Evolutionary conservation across 768 basidiomycete genomes (phyloP), one percentile per base, ranked within the genome.

Genomic region (Mycena olivaceomarginata): DNA sequence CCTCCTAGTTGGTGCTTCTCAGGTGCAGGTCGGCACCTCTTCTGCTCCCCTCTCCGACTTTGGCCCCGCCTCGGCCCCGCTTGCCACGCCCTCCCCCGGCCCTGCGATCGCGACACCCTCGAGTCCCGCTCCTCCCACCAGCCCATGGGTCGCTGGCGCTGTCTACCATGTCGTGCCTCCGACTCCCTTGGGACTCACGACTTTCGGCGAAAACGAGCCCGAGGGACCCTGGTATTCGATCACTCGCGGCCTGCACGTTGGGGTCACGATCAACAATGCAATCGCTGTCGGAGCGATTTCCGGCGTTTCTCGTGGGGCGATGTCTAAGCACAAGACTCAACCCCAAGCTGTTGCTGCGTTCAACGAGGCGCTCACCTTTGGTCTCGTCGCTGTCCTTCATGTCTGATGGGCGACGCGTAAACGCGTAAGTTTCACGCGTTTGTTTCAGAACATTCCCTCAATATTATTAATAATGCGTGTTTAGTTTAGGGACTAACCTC

Each of bases 311-410:
- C 11, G 46, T 56, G 20, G 31, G n/a, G 2, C 31, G 2, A 74
- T 74, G 73, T 68, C 40, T 39, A 12, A 37, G n/a, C 15, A 68
- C 66, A 74, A 74, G 59, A 62, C 73, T 0, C 66, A 74, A 46
- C 46, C 65, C 0, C n/a, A 20, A 2, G 73, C 73, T 13, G 9
- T 66, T 0, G 45, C 57, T 0, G 43, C 67, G 20, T 74, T 74
- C 66, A 68, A 73, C 43, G 56, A 73, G 43, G 8, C 62, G 5
- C 31, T 74, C 13, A 2, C 1, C 8, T 56, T 41, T 53, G 1
- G 25, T n/a, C 2, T 66, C 12, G 51, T 65, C 51, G 45, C 60
- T 0, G 46, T 72, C 8, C 4, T 66, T 13, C 9, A 10, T 1
- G 18, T 8, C 63, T 18, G 41, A 25, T n/a, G 8, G n/a, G 5